These are phyloP conservation scores for Cadophora sp. DNA, from an alignment of 2,329 filamentous ascomycete genomes.

Conservation along the genomic window DNA sequence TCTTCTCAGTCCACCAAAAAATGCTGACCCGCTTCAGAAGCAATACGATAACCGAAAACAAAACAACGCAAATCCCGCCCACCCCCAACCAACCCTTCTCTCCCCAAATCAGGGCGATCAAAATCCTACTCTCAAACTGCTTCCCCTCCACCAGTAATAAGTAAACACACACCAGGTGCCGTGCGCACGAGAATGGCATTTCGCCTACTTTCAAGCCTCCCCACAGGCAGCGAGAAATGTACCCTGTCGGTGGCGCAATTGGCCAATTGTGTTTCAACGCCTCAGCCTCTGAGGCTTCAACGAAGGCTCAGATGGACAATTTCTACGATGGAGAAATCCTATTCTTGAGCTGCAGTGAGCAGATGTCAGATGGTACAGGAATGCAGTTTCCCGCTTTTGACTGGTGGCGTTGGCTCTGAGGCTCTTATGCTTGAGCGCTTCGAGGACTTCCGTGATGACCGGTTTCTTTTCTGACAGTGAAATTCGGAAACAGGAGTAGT, in stretches of 20 bases:
- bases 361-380: no score
- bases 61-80: background rate
- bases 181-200: slow-evolving; percentile 4
- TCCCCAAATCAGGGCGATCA: background rate
- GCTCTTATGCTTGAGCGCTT: no score
- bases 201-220: background rate
- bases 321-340: no score
- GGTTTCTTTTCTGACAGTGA: no score
- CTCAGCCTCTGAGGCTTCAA: background rate
- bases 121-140: background rate
- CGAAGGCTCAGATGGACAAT: background rate
- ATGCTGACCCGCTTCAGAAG: background rate
- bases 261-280: background rate
- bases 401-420: no score
- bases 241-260: background rate
- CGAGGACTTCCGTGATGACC: no score
- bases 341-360: no score
- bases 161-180: background rate
- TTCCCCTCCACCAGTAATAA: background rate
- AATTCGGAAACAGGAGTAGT: no score
- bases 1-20: no score
- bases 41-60: slow-evolving; percentile 3
- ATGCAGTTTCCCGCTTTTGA: no score
- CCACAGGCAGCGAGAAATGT: slow-evolving; percentile 1
- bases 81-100: background rate